Base-by-base conservation (phyloP, 2,329 filamentous ascomycete species). In the Scedosporium minutisporum region DNA sequence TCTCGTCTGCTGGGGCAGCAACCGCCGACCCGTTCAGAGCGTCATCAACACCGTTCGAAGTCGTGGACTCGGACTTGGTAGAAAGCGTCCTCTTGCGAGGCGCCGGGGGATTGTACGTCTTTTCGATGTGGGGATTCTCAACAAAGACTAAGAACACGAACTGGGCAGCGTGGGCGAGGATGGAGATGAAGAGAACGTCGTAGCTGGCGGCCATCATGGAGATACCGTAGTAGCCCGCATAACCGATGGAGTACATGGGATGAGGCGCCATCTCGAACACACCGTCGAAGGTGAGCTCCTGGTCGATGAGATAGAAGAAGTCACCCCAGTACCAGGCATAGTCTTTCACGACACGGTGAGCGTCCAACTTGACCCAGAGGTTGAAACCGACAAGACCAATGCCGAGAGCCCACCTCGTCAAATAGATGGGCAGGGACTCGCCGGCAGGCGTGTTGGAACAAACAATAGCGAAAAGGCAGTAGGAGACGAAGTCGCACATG, bases 261-360 rank as follows among this genome's bases (percentile, higher is more conserved):
- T 97, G 95, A 38, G 95, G 95, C 21, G 95, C 95, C 88, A 99
- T 96, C 77, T 99, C 95, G 73, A 97, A 99, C 66, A 99, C 95
- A 63, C 95, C 95, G 72, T 99, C 95, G 74, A 99, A 99, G 59
- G 93, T 97, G 73, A 99, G 81, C 72, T 96, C 91, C 77, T 97
- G 93, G 76, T 99, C 95, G 74, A 99, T 91, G 71, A 99, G 87
- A 76, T 92, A 99, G 81, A 97, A 99, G 77, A 97, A 97, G 76
- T 99, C 95, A 65, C 95, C 95, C 95, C 95, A 99, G 77, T 97
- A 99, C 95, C 95, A 99, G 29, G 95, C 95, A 77, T 93, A 99
- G 76, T 99, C 95, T 76, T 97, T 97, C 72, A 99, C 95, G 59
- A 99, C 95, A 65, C 95, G 85, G 75, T 99, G 95, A 21, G 95